Conservation (phyloP, 768 basidiomycete genomes). For the Pisolithus sp. region DNA sequence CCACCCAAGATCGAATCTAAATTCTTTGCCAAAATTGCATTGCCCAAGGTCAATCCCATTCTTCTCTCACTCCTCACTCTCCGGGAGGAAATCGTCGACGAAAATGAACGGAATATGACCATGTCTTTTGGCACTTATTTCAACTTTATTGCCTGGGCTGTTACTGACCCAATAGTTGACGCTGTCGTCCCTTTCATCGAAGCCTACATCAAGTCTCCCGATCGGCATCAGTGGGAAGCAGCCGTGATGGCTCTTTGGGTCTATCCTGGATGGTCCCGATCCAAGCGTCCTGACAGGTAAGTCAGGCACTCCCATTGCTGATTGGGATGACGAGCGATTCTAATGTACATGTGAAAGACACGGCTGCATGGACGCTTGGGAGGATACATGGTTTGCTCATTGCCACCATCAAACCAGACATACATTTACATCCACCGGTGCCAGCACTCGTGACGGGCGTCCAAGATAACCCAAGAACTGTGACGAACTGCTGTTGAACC, state of each 20-base stretch:
- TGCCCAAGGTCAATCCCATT: conserved; percentile 93
- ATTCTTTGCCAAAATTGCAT: conserved; percentile 91
- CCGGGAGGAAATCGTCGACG: conserved; percentile 95
- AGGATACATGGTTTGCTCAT: too few species aligned
- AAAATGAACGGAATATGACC: conserved; percentile 97
- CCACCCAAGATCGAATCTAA: too few species aligned
- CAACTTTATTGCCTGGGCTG: conserved; percentile 80
- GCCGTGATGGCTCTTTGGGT: conserved; percentile 97
- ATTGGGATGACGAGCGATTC: too few species aligned
- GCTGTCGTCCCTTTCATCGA: conserved; percentile 98
- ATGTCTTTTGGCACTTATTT: conserved; percentile 99
- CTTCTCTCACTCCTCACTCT: conserved; percentile 81
- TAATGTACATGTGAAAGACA: too few species aligned
- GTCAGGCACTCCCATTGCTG: too few species aligned
- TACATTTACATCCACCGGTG: too few species aligned
- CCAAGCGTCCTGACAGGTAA: conserved; percentile 73
- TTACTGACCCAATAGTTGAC: conserved; percentile 85
- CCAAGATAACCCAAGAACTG: too few species aligned
- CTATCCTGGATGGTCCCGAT: conserved; percentile 95
- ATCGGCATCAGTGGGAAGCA: conserved; percentile 95
- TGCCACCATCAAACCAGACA: too few species aligned
- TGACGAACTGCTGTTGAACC: too few species aligned
- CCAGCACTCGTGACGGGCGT: too few species aligned
- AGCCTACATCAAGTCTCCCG: conserved; percentile 81
- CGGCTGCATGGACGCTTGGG: too few species aligned